phyloP scores from a whole-genome alignment of 352 stramenopile genomes.

The Phytophthora colocasiae region DNA sequence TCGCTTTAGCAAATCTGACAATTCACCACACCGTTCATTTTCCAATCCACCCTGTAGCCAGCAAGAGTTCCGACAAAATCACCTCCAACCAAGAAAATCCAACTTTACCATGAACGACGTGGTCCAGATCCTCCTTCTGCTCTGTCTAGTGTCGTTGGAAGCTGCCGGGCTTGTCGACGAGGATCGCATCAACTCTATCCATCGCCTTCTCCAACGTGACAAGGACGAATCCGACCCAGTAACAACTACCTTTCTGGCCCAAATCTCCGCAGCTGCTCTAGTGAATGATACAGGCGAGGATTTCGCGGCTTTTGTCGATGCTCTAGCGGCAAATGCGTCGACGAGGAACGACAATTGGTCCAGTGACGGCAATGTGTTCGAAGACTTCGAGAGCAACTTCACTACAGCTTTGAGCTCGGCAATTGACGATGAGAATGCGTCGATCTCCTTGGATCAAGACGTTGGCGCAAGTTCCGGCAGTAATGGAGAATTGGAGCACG shows the following conservation, averaged over 20 bases:
- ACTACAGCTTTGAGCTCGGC: conserved; percentile 5
- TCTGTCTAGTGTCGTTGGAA: conserved; percentile 10
- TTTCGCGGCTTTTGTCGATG: conserved; percentile 20
- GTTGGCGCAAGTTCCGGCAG: conserved; percentile 2
- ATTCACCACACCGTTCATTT: conserved; percentile 12
- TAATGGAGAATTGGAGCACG: conserved; percentile 1
- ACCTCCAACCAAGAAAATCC: conserved; percentile 7
- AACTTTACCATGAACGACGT: conserved; percentile 20
- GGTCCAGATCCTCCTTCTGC: conserved; percentile 7
- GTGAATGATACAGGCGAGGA: conserved; percentile 2
- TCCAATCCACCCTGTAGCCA: conserved; percentile 5
- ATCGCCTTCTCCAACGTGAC: conserved; percentile 12
- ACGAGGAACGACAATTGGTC: neutral
- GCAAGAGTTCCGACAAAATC: conserved; percentile 12
- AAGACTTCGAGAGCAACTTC: conserved; percentile 4
- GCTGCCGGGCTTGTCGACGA: neutral
- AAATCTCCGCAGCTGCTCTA: neutral
- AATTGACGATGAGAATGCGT: conserved; percentile 3
- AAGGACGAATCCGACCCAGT: conserved; percentile 4
- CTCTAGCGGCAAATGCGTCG: conserved; percentile 1
- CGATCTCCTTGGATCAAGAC: conserved; percentile 5
- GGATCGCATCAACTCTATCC: neutral
- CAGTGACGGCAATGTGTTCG: neutral
- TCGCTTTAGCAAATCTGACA: neutral
- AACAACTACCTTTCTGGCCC: conserved; percentile 11